phyloP scores from a whole-genome alignment of 179 eudicot species.

The Spergularia azorica region DNA sequence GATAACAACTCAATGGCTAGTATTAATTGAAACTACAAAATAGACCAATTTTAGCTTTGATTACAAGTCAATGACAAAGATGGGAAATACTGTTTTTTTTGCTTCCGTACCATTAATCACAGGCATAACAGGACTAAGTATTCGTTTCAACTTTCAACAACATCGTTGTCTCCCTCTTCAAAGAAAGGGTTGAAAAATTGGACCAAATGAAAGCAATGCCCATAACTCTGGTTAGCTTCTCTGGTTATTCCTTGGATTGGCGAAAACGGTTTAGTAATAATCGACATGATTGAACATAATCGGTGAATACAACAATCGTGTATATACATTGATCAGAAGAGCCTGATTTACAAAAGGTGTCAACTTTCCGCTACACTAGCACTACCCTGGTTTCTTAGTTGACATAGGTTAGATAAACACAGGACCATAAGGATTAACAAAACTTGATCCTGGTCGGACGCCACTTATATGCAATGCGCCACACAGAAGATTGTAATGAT shows the following conservation, averaged over 20 bases:
- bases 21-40: neutral
- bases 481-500: neutral
- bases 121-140: neutral
- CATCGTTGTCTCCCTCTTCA: conserved; percentile 6
- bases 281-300: neutral
- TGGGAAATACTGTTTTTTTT: neutral
- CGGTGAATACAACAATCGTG: conserved; percentile 4
- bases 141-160: conserved; percentile 11
- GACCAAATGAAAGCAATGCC: neutral
- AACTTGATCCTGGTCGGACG: conserved; percentile 22
- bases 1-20: neutral
- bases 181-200: neutral
- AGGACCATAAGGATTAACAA: conserved; percentile 26
- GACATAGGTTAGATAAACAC: conserved; percentile 4
- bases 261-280: neutral
- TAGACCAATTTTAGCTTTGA: neutral
- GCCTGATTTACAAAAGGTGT: conserved; percentile 14
- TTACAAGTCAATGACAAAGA: conserved; percentile 13
- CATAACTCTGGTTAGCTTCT: neutral
- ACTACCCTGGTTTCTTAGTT: neutral
- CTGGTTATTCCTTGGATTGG: neutral
- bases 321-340: conserved; percentile 11
- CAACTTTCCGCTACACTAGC: conserved; percentile 1
- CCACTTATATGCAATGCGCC: conserved; percentile 4
- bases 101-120: neutral